Evolutionary conservation across 148 eudicot genomes (phyloP).

Genomic region (Agrostemma githago): DNA sequence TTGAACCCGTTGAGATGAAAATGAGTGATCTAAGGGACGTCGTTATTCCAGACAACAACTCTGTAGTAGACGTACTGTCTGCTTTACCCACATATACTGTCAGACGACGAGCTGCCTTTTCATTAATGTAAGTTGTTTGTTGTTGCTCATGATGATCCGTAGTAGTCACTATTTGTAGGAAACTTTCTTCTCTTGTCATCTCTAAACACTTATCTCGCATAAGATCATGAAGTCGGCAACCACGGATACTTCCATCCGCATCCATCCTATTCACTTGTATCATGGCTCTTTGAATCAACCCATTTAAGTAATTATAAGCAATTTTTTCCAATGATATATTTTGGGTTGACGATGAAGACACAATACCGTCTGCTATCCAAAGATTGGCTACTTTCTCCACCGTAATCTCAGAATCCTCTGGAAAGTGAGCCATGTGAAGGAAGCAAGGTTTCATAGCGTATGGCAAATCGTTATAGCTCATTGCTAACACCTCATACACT

Average conservation of each 20-base stretch:
- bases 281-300: too few relatives aligned
- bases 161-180: neutral
- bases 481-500: neutral
- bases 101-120: neutral
- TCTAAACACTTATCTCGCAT: conserved; percentile 4
- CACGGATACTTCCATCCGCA: neutral
- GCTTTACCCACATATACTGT: neutral
- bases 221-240: neutral
- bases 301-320: too few relatives aligned
- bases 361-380: neutral
- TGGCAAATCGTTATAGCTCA: neutral
- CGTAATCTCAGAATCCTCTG: neutral
- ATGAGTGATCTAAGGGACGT: neutral
- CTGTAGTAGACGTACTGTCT: neutral
- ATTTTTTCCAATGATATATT: too few relatives aligned
- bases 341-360: too few relatives aligned
- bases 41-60: neutral
- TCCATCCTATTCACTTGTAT: too few relatives aligned
- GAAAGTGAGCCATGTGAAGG: neutral
- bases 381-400: neutral
- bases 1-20: too few relatives aligned
- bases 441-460: neutral
- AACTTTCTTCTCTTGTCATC: neutral
- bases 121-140: neutral
- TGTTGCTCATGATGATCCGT: neutral